Base-by-base conservation (phyloP, 148 eudicot genomes). In the Vaccinium corymbosum region DNA sequence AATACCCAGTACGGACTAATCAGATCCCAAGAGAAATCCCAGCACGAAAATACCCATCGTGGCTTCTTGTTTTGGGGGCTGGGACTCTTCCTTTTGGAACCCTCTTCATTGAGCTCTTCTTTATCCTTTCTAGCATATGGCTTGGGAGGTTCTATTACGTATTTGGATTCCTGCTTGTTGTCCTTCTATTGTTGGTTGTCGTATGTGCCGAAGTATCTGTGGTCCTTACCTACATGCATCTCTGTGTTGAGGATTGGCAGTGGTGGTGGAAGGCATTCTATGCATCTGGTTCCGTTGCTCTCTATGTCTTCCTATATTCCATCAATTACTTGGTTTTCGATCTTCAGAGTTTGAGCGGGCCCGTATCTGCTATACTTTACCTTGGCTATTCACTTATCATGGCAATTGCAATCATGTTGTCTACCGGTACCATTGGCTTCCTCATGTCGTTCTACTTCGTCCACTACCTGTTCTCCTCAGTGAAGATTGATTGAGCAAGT, bases 231-330 rank as follows among this genome's bases (percentile, higher is more conserved):
- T 93, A 91, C 90, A 91, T 91, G 92, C 94, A 91, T 86, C 90
- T 93, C 5, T 91, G 95, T 49, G 91, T 90, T 42, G 94, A 91
- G 85, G 95, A 93, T 71, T 93, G 95, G 95, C 84, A 87, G 72
- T 93, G 95, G 95, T 93, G 95, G 95, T 93, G 95, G 95, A 93
- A 93, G 64, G 88, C 95, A 0, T 93, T 91, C 85, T 93, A 79
- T 75, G 92, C 92, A 20, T 89, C 95, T 0, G 95, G 95, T n/a
- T 91, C 95, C 0, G 93, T 90, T 83, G 81, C 93, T 14, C 83
- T 93, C 6, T 93, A 91, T 19, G 90, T 93, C 50, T 93, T 93
- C 91, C 87, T 91, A 3, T 91, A 91, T 88, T 93, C 95, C 71
- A 88, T 93, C 53, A 90, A 89, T 20, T 93, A 91, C 84, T 83